Evolutionary conservation across 192 early-diverging fungal species (phyloP).

Genomic region (Coemansia interrupta): DNA sequence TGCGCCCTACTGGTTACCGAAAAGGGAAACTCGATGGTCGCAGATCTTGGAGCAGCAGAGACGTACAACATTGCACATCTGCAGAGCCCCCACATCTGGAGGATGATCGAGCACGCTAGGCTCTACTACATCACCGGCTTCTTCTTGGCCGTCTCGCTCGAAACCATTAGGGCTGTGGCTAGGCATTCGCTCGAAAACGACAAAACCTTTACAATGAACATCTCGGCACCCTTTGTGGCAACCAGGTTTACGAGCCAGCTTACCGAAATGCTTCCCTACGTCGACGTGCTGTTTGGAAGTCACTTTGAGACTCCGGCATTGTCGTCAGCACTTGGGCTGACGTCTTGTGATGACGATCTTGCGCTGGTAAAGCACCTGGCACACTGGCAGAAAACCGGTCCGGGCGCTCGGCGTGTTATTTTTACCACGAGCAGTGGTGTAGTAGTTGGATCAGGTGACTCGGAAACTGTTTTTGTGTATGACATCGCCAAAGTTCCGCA

Average conservation of each 20-base stretch:
- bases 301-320: not conserved
- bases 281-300: constrained; percentile 84
- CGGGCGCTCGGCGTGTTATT: constrained; percentile 71
- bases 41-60: constrained; percentile 94
- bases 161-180: constrained; percentile 79
- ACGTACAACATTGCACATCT: constrained; percentile 72
- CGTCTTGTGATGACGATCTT: not conserved
- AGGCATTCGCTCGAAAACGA: constrained; percentile 78
- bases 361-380: constrained; percentile 55
- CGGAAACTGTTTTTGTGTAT: constrained; percentile 55
- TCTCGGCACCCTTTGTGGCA: constrained; percentile 93
- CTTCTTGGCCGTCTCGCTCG: constrained; percentile 88
- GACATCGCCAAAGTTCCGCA: constrained; percentile 52
- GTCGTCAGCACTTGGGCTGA: not conserved
- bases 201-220: constrained; percentile 90
- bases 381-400: constrained; percentile 71
- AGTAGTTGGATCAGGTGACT: constrained; percentile 55
- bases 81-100: constrained; percentile 74
- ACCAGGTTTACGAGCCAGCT: constrained; percentile 86
- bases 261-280: constrained; percentile 75
- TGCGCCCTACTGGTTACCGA: constrained; percentile 95
- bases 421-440: constrained; percentile 62
- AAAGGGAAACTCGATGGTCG: constrained; percentile 80
- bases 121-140: constrained; percentile 93
- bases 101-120: constrained; percentile 77